phyloP scores from a whole-genome alignment of 768 basidiomycete species.

The Mycena metata region DNA sequence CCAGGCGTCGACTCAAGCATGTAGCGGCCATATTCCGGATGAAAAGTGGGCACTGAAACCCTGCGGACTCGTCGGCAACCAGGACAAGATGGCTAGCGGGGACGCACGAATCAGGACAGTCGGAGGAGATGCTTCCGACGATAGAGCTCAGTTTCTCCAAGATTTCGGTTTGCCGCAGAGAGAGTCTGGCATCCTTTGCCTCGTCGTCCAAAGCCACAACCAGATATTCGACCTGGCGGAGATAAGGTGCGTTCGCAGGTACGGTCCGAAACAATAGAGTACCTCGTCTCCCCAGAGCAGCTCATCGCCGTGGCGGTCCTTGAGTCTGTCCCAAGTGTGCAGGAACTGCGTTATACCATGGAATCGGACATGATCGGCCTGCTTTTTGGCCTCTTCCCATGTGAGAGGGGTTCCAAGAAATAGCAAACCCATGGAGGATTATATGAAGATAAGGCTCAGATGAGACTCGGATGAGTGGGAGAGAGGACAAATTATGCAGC shows the following conservation, averaged over 20 bases:
- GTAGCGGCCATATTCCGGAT: slow-evolving; percentile 98
- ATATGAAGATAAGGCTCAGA: too few relatives aligned
- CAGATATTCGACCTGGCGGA: slow-evolving; percentile 92
- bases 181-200: slow-evolving; percentile 85
- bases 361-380: slow-evolving; percentile 89
- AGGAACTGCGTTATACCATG: slow-evolving; percentile 98
- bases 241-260: slow-evolving; percentile 27
- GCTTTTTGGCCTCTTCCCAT: slow-evolving; percentile 91
- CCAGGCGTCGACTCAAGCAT: slow-evolving; percentile 99
- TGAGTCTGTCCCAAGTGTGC: slow-evolving; percentile 92
- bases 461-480: too few relatives aligned
- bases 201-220: slow-evolving; percentile 87
- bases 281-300: slow-evolving; percentile 99
- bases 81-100: background rate
- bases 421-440: slow-evolving; percentile 84
- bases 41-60: slow-evolving; percentile 87
- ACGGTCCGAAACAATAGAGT: slow-evolving; percentile 32
- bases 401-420: slow-evolving; percentile 92
- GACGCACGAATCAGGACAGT: slow-evolving; percentile 72
- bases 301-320: slow-evolving; percentile 91
- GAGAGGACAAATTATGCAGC: slow-evolving; percentile 3
- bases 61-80: slow-evolving; percentile 50
- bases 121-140: slow-evolving; percentile 73
- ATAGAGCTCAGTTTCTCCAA: slow-evolving; percentile 81
- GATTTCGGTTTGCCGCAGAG: slow-evolving; percentile 96